phyloP scores from a whole-genome alignment of 225 moss, liverwort and hornwort species.

The Pseudoscleropodium purum region DNA sequence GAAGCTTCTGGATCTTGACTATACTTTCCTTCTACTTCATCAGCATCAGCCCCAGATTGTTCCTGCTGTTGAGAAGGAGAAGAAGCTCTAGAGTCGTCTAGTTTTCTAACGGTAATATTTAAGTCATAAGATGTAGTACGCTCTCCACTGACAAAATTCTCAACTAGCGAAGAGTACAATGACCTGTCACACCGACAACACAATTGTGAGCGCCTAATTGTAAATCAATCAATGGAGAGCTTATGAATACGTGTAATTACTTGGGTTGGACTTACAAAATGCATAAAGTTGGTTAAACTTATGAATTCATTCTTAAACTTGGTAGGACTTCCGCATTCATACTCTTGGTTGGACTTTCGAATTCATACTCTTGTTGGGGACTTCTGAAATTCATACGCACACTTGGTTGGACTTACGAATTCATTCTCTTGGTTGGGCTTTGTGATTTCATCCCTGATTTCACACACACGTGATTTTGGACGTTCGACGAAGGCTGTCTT shows the following conservation, averaged over 20 bases:
- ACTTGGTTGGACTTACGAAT: not conserved
- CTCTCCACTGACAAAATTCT: conserved; percentile 14
- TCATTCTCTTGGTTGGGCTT: not conserved
- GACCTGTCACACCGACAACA: conserved; percentile 3
- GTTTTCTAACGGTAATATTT: not conserved
- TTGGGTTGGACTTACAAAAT: too few species aligned
- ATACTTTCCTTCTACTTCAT: not conserved
- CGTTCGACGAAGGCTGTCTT: not conserved
- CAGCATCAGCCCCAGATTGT: not conserved
- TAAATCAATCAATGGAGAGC: not conserved
- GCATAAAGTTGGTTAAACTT: not conserved
- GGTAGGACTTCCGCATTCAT: not conserved
- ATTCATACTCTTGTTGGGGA: not conserved
- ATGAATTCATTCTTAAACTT: not conserved
- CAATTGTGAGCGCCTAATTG: not conserved
- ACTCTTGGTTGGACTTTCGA: not conserved
- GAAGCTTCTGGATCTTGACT: conserved; percentile 31
- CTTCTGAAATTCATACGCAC: not conserved
- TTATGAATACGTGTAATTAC: not conserved
- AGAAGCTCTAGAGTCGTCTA: not conserved
- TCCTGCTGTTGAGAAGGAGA: not conserved
- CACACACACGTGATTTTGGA: too few species aligned
- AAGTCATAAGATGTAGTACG: not conserved
- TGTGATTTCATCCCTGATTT: not conserved
- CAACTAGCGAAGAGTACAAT: conserved; percentile 54